These are phyloP conservation scores for Lepidium aucheri DNA, from an alignment of 345 rosid genomes.

Conservation along the genomic window DNA sequence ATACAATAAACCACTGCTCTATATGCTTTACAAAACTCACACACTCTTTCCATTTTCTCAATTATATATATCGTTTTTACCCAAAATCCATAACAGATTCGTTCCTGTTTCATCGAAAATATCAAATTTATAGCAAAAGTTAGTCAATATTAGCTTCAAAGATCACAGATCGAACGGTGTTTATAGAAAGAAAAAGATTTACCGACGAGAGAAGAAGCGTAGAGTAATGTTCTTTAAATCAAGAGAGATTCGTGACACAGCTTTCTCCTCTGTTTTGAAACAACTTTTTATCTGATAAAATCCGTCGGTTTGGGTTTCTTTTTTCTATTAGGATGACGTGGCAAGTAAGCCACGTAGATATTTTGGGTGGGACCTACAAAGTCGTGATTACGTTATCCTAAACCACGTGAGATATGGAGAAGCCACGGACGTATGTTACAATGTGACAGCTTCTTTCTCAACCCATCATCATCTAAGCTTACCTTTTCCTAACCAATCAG, in stretches of 20 bases:
- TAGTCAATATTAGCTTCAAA: neutral
- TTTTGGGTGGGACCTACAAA: conserved; percentile 29
- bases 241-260: conserved; percentile 14
- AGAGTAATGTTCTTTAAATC: neutral
- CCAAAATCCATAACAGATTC: conserved; percentile 11
- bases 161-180: conserved; percentile 5
- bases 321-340: conserved; percentile 11
- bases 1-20: conserved; percentile 73
- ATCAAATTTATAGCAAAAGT: conserved; percentile 1
- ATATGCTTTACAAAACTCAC: conserved; percentile 63
- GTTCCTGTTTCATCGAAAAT: conserved; percentile 26
- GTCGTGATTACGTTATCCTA: conserved; percentile 36
- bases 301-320: neutral
- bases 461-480: conserved; percentile 24
- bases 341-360: conserved; percentile 2
- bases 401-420: conserved; percentile 38
- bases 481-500: conserved; percentile 12
- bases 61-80: neutral
- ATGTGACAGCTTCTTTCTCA: conserved; percentile 14
- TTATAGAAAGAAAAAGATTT: neutral
- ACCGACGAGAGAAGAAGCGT: conserved; percentile 4
- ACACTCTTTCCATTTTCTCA: conserved; percentile 46
- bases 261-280: conserved; percentile 19
- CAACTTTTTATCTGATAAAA: conserved; percentile 19
- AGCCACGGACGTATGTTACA: conserved; percentile 19